A percentile compares a stretch with the other conserved stretches of the same genome.
phyloP scores from a whole-genome alignment of 352 stramenopile genomes.

The Phytophthora megakarya region DNA sequence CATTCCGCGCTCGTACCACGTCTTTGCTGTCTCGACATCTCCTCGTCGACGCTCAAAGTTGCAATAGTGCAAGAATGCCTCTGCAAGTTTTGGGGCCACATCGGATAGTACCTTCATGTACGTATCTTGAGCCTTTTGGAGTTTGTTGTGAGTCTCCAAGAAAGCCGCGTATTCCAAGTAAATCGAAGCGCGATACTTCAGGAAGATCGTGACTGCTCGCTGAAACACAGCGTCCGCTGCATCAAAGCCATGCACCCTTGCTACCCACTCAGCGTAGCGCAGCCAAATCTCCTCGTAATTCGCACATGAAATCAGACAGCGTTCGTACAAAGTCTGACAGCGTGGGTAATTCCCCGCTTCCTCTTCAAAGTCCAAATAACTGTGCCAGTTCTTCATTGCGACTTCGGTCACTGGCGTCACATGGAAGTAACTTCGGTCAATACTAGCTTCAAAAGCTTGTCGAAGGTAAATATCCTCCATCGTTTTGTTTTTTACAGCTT shows the following conservation, averaged over 20 bases:
- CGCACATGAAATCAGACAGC: constrained; percentile 79
- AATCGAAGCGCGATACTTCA: constrained; percentile 75
- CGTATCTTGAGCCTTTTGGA: constrained; percentile 49
- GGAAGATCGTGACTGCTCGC: constrained; percentile 63
- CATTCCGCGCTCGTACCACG: constrained; percentile 60
- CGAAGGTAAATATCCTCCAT: constrained; percentile 63
- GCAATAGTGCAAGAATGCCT: constrained; percentile 67
- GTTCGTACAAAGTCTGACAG: constrained; percentile 78
- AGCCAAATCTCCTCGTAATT: constrained; percentile 88
- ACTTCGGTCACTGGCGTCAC: constrained; percentile 70
- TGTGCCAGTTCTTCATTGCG: constrained; percentile 81
- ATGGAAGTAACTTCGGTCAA: constrained; percentile 85
- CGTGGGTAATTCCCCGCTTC: constrained; percentile 46
- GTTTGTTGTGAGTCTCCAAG: constrained; percentile 62
- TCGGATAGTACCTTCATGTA: constrained; percentile 65
- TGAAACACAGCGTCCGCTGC: constrained; percentile 68
- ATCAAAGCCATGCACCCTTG: constrained; percentile 58
- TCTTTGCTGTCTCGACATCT: constrained; percentile 53
- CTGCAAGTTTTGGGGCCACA: constrained; percentile 62
- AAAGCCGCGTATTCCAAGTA: constrained; percentile 80
- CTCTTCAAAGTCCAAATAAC: constrained; percentile 83
- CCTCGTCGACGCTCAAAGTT: constrained; percentile 75
- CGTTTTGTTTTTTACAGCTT: constrained; percentile 73
- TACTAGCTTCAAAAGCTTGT: constrained; percentile 74
- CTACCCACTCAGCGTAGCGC: constrained; percentile 70